A percentile compares a stretch with the other conserved stretches of the same genome.
Evolutionary conservation across 805 yeast genomes (phyloP).

Genomic region (Sugiyamaella mastotermitis): DNA sequence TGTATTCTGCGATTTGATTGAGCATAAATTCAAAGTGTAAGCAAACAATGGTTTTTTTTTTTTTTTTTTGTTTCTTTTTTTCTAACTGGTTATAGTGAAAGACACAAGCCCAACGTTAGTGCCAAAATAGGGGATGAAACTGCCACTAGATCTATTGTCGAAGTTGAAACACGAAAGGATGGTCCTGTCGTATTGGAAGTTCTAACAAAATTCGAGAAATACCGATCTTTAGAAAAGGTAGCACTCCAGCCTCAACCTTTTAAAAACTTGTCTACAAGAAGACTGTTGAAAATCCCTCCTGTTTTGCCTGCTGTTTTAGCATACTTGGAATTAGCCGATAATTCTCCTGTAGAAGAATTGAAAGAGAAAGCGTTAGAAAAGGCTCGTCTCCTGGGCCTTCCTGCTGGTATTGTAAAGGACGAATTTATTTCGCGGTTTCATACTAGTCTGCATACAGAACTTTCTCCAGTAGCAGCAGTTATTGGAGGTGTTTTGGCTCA

Average conservation of each 20-base stretch:
- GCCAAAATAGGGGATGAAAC: slow-evolving; percentile 48
- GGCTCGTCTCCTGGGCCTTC: slow-evolving; percentile 35
- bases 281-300: slow-evolving; percentile 43
- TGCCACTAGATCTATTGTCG: slow-evolving; percentile 37
- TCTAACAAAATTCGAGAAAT: slow-evolving; percentile 35
- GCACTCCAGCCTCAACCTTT: slow-evolving; percentile 22
- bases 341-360: slow-evolving; percentile 2
- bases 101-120: slow-evolving; percentile 14
- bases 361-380: slow-evolving; percentile 17
- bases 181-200: slow-evolving; percentile 26
- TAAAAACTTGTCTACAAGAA: slow-evolving; percentile 24
- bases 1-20: slow-evolving; percentile 70
- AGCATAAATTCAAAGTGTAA: slow-evolving; percentile 43
- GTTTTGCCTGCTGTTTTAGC: slow-evolving; percentile 57
- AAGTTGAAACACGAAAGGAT: slow-evolving; percentile 31
- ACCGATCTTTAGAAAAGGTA: slow-evolving; percentile 31
- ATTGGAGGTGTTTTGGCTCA: slow-evolving; percentile 88
- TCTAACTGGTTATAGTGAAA: too few relatives aligned
- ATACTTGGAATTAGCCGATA: slow-evolving; percentile 32
- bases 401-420: slow-evolving; percentile 40
- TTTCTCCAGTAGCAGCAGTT: slow-evolving; percentile 79
- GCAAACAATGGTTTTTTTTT: too few relatives aligned
- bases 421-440: slow-evolving; percentile 31
- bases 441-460: slow-evolving; percentile 44
- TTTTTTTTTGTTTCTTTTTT: too few relatives aligned